Conservation (phyloP, 2,329 filamentous ascomycete species). For the Exophiala oligosperma region DNA sequence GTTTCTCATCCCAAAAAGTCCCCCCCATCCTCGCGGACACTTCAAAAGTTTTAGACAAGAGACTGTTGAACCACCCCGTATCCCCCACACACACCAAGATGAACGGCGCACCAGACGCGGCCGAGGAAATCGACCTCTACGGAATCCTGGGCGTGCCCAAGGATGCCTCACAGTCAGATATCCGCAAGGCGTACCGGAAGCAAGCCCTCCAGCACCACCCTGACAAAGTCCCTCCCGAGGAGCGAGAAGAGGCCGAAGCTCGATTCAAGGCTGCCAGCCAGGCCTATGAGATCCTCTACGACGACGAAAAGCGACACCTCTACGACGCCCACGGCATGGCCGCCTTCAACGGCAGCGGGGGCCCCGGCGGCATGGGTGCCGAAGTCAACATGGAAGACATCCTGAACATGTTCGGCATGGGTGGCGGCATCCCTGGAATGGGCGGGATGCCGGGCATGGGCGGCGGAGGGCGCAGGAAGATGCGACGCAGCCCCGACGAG, state of each 20-base stretch:
- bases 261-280: slow-evolving; percentile 92
- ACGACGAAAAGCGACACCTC: slow-evolving; percentile 87
- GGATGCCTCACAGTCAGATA: slow-evolving; percentile 33
- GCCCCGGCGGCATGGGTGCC: slow-evolving; percentile 63
- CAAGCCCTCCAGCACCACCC: slow-evolving; percentile 88
- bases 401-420: slow-evolving; percentile 67
- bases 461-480: slow-evolving; percentile 54
- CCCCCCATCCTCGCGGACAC: too few species aligned
- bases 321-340: slow-evolving; percentile 97
- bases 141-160: slow-evolving; percentile 60
- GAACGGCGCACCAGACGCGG: slow-evolving; percentile 16
- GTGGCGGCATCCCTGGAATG: slow-evolving; percentile 48
- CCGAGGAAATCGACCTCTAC: slow-evolving; percentile 28
- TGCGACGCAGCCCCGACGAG: slow-evolving; percentile 75
- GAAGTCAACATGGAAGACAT: slow-evolving; percentile 81
- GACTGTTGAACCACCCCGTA: not conserved
- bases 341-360: slow-evolving; percentile 79
- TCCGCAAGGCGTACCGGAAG: slow-evolving; percentile 78
- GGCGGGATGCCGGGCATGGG: slow-evolving; percentile 58
- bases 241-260: slow-evolving; percentile 80
- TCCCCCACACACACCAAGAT: slow-evolving; percentile 7
- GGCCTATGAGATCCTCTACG: slow-evolving; percentile 96
- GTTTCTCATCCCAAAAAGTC: too few species aligned
- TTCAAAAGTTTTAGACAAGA: not conserved
- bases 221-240: slow-evolving; percentile 87